A percentile compares a stretch with the other conserved stretches of the same genome.
phyloP scores from a whole-genome alignment of 208 protist species.

The Leishmania turanica region DNA sequence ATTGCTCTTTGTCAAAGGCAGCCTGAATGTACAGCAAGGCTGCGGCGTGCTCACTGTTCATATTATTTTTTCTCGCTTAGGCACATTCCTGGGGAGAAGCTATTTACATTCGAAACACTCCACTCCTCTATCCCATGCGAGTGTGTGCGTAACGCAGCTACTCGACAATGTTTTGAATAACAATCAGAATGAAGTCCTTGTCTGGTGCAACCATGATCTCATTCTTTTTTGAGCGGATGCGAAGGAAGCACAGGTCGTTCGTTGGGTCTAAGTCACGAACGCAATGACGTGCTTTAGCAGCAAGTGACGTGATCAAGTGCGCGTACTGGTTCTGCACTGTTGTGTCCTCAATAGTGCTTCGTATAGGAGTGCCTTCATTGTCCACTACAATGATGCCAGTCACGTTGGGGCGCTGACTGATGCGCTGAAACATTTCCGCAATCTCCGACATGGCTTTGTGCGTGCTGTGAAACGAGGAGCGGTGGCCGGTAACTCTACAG shows the following conservation, averaged over 20 bases:
- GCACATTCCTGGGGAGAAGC: not conserved
- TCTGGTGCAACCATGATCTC: constrained; percentile 97
- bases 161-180: constrained; percentile 88
- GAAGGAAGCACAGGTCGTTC: constrained; percentile 96
- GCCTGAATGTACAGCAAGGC: not conserved
- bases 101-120: constrained; percentile 10
- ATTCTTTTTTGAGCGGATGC: constrained; percentile 96
- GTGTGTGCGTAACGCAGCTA: not conserved
- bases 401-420: constrained; percentile 95
- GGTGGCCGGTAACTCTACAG: not conserved
- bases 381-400: constrained; percentile 95
- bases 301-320: constrained; percentile 92
- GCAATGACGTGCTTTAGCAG: constrained; percentile 92
- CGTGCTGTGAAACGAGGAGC: not conserved
- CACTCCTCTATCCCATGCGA: not conserved
- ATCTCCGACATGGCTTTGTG: constrained; percentile 84
- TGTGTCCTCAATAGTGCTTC: constrained; percentile 92
- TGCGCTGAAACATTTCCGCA: constrained; percentile 96
- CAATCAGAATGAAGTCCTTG: constrained; percentile 93
- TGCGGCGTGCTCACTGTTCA: not conserved
- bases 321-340: constrained; percentile 93
- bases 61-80: constrained; percentile 7
- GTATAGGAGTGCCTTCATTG: constrained; percentile 91
- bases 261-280: constrained; percentile 96
- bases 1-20: constrained; percentile 3